A percentile compares a stretch with the other conserved stretches of the same genome.
Conservation (phyloP, 164 flowering plant species). For the Nelumbo lutea region DNA sequence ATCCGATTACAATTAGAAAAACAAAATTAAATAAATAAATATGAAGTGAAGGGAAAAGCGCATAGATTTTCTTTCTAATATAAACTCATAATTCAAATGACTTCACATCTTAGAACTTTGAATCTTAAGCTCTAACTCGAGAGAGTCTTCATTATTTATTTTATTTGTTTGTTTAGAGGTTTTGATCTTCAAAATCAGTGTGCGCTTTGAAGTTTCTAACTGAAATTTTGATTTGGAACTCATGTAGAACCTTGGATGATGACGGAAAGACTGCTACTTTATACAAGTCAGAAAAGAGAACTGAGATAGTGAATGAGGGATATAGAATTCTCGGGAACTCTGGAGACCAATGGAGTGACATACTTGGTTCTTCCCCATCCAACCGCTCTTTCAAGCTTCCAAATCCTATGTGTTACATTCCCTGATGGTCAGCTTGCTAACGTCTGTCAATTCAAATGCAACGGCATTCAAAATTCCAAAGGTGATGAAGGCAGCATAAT, state of each 20-base stretch:
- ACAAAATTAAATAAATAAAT: too few relatives aligned
- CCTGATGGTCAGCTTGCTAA: constrained; percentile 23
- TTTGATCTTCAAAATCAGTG: neutral
- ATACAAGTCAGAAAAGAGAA: constrained; percentile 83
- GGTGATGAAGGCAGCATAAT: too few relatives aligned
- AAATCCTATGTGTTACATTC: constrained; percentile 84
- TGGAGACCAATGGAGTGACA: constrained; percentile 96
- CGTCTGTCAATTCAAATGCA: neutral
- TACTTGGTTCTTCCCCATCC: constrained; percentile 55
- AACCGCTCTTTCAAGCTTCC: constrained; percentile 85
- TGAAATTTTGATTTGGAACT: neutral
- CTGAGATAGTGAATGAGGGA: constrained; percentile 63
- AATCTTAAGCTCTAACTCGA: neutral
- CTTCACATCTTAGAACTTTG: too few relatives aligned
- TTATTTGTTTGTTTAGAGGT: neutral
- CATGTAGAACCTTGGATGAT: constrained; percentile 53
- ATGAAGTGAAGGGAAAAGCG: too few relatives aligned
- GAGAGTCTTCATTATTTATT: neutral
- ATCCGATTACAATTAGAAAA: too few relatives aligned
- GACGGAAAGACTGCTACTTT: constrained; percentile 50
- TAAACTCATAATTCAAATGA: too few relatives aligned
- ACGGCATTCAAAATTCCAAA: neutral
- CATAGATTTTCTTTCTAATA: too few relatives aligned
- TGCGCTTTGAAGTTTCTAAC: neutral
- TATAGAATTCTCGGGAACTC: constrained; percentile 68